Evolutionary conservation across 768 basidiomycete genomes (phyloP), one percentile per base, ranked within the genome.

Genomic region (Filobasidium floriforme): DNA sequence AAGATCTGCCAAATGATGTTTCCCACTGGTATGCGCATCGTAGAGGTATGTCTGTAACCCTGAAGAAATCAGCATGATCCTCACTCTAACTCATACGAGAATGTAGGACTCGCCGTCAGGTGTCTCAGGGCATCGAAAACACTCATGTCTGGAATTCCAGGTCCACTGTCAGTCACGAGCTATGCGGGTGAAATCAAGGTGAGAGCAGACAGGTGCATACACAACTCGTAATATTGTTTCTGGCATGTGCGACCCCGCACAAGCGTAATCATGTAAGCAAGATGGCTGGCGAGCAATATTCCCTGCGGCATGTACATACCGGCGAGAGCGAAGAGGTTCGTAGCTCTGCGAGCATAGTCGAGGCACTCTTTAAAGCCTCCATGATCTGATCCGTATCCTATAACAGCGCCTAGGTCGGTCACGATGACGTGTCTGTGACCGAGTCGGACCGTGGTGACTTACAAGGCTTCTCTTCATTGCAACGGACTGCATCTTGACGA

Each of bases 141-240:
- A 69, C 92, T 89, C 91, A 98, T 98, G 80, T 98, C 92, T 94
- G 73, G 37, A 44, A 14, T 26, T 22, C 18, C 41, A 37, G 11
- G 40, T 59, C 19, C 18, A 52, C 66, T 15, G 62, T 26, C 52
- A 59, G 32, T 37, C 9, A 37, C 32, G 32, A 9, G 32, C n/a
- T 37, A 37, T 37, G 32, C 32, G 32, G 32, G 3, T 2, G 44
- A 70, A 24, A 19, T 19, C n/a, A 29, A 43, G 15, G 62, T 43
- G 41, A 28, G 44, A 43, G 37, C 29, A 43, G 59, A 12, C 22
- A 37, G 7, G 26, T 10, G 71, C 87, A 70, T 68, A 94, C 92
- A 98, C 41, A 98, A 86, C 81, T 98, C 96, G 77, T 98, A 98
- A 80, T 99, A 99, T 76, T 97, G 92, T 76, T 99, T 99, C 12